These are phyloP conservation scores for Erythrobasidium hasegawianum DNA, from an alignment of 1,284 basidiomycete genomes.

Conservation along the genomic window DNA sequence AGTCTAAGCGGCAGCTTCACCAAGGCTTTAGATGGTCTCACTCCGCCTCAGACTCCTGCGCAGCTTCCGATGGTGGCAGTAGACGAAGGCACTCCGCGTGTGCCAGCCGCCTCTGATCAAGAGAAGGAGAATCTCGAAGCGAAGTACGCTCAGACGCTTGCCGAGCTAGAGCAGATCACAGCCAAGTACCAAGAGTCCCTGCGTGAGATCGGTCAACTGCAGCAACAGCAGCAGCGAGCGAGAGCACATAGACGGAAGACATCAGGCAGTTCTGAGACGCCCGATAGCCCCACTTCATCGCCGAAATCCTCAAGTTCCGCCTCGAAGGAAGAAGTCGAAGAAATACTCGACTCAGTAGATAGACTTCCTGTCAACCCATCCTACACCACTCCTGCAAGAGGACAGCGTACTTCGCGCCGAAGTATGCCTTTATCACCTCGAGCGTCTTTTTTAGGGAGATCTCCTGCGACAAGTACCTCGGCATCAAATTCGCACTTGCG, in stretches of 20 bases:
- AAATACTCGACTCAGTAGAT: slow-evolving; percentile 17
- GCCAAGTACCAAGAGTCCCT: slow-evolving; percentile 83
- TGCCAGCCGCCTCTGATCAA: slow-evolving; percentile 21
- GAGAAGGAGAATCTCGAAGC: slow-evolving; percentile 37
- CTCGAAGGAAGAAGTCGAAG: slow-evolving; percentile 32
- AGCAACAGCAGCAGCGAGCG: slow-evolving; percentile 32
- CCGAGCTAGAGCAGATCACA: slow-evolving; percentile 71
- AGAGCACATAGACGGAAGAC: slow-evolving; percentile 10
- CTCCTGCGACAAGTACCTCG: slow-evolving; percentile 31
- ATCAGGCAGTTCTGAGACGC: slow-evolving; percentile 29
- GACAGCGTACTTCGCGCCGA: slow-evolving; percentile 7
- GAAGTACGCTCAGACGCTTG: slow-evolving; percentile 65
- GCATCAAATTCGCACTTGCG: slow-evolving; percentile 33
- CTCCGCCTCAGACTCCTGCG: slow-evolving; percentile 37
- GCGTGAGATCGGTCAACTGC: slow-evolving; percentile 80
- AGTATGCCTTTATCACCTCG: slow-evolving; percentile 28
- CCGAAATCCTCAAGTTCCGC: slow-evolving; percentile 1
- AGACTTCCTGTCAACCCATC: slow-evolving; percentile 1
- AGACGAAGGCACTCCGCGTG: neutral
- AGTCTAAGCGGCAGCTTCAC: slow-evolving; percentile 8
- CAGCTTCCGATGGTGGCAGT: neutral
- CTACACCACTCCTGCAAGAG: slow-evolving; percentile 2
- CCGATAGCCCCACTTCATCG: neutral
- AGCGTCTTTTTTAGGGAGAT: slow-evolving; percentile 34
- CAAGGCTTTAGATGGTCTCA: slow-evolving; percentile 6